Evolutionary conservation across 257 asterid species (phyloP).

Genomic region (Asclepias syriaca): DNA sequence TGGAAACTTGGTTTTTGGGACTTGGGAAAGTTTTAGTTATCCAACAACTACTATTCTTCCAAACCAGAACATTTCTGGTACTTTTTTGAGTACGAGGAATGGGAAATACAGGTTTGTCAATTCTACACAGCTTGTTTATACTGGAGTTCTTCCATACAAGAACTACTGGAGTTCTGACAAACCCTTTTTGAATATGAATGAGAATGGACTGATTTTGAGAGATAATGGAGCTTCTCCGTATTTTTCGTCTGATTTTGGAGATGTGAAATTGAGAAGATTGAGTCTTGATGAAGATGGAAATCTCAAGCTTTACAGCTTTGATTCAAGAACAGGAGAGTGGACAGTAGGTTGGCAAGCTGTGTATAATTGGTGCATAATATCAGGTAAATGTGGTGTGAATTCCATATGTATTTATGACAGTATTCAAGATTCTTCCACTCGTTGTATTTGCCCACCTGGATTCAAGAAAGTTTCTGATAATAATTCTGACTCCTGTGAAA

Average conservation of each 20-base stretch:
- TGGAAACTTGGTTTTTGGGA: conserved; percentile 57
- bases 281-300: conserved; percentile 70
- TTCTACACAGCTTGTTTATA: conserved; percentile 34
- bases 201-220: conserved; percentile 35
- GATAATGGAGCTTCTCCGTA: conserved; percentile 10
- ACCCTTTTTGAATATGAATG: conserved; percentile 36
- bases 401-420: conserved; percentile 55
- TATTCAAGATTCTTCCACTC: conserved; percentile 34
- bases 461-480: conserved; percentile 17
- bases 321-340: conserved; percentile 38
- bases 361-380: conserved; percentile 44
- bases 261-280: conserved; percentile 43
- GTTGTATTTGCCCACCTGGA: conserved; percentile 83
- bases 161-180: conserved; percentile 39
- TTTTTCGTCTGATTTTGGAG: conserved; percentile 50
- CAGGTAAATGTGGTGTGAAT: conserved; percentile 64
- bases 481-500: conserved; percentile 32
- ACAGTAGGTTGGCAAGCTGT: conserved; percentile 58
- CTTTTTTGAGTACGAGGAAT: conserved; percentile 33
- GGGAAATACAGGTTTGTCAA: conserved; percentile 43
- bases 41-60: conserved; percentile 72
- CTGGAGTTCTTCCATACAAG: conserved; percentile 20
- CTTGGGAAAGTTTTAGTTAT: conserved; percentile 46
- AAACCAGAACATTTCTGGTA: conserved; percentile 40
- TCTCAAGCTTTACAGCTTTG: conserved; percentile 56